These are phyloP conservation scores for Pneumocystis oryctolagi DNA, from an alignment of 1,139 yeast species.

Conservation along the genomic window DNA sequence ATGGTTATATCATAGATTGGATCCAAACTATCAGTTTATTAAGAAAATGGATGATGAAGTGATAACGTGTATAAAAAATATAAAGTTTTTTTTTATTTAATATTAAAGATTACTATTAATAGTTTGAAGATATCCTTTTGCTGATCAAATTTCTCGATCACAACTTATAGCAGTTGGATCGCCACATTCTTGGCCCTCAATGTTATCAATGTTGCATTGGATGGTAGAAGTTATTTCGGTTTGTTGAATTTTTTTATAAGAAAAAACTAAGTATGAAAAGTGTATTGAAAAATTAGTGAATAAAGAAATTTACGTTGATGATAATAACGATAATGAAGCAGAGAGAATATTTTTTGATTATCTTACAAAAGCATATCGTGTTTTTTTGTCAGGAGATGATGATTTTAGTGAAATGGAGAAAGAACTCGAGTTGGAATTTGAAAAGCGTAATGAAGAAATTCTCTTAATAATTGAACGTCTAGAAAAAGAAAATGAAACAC, in stretches of 20 bases:
- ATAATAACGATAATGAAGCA: constrained; percentile 7
- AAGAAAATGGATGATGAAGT: constrained; percentile 65
- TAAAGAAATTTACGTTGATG: constrained; percentile 5
- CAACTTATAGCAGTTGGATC: constrained; percentile 90
- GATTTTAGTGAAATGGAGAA: constrained; percentile 41
- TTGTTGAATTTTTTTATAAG: not conserved
- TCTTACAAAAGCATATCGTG: constrained; percentile 50
- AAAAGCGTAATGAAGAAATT: constrained; percentile 30
- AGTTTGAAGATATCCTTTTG: constrained; percentile 44
- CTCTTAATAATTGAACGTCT: constrained; percentile 34
- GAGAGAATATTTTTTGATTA: constrained; percentile 30
- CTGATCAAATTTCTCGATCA: constrained; percentile 34
- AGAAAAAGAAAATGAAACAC: constrained; percentile 26
- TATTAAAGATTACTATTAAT: not conserved
- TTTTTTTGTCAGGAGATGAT: constrained; percentile 49
- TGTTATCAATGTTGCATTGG: constrained; percentile 42
- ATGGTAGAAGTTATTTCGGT: constrained; percentile 16
- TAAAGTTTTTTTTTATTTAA: constrained; percentile 24
- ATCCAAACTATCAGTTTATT: constrained; percentile 62
- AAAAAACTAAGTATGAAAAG: not conserved
- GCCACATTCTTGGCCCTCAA: constrained; percentile 71
- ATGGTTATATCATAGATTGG: constrained; percentile 60
- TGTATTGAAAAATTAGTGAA: constrained; percentile 7
- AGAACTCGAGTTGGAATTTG: constrained; percentile 44
- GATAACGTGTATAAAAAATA: constrained; percentile 44